Percentiles rank a stretch among this genome's conserved stretches.
Evolutionary conservation across 2,329 filamentous ascomycete species (phyloP).

Genomic region (Fusarium coicis): DNA sequence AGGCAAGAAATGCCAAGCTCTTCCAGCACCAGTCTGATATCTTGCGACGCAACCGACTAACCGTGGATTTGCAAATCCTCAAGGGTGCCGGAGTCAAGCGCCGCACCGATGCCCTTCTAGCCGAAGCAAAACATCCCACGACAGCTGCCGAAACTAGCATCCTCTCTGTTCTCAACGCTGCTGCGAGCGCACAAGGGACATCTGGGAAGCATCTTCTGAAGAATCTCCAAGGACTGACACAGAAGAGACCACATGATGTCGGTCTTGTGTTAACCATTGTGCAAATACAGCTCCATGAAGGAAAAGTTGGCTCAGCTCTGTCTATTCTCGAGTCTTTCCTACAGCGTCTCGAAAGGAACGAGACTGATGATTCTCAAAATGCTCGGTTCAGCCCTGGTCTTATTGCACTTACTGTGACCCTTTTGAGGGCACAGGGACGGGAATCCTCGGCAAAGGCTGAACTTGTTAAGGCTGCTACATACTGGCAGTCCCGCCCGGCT

Average conservation of each 20-base stretch:
- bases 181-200: constrained; percentile 74
- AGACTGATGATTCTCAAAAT: constrained; percentile 67
- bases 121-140: constrained; percentile 43
- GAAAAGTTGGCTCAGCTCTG: constrained; percentile 79
- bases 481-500: constrained; percentile 76
- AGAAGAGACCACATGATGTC: constrained; percentile 80
- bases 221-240: constrained; percentile 74
- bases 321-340: constrained; percentile 81
- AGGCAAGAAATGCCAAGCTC: constrained; percentile 69
- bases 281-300: constrained; percentile 80
- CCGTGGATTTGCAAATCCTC: constrained; percentile 72
- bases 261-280: constrained; percentile 83
- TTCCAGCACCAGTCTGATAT: constrained; percentile 75
- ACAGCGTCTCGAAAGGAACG: constrained; percentile 73
- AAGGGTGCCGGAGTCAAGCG: constrained; percentile 72
- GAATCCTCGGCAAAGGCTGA: constrained; percentile 77
- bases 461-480: constrained; percentile 79
- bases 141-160: constrained; percentile 50
- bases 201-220: constrained; percentile 76
- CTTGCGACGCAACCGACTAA: constrained; percentile 69
- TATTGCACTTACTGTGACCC: constrained; percentile 79
- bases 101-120: constrained; percentile 58
- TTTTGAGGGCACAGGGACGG: constrained; percentile 82
- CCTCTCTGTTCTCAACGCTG: constrained; percentile 70
- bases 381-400: constrained; percentile 86